phyloP scores from a whole-genome alignment of 2,329 filamentous ascomycete genomes.

The Alternaria arbusti region DNA sequence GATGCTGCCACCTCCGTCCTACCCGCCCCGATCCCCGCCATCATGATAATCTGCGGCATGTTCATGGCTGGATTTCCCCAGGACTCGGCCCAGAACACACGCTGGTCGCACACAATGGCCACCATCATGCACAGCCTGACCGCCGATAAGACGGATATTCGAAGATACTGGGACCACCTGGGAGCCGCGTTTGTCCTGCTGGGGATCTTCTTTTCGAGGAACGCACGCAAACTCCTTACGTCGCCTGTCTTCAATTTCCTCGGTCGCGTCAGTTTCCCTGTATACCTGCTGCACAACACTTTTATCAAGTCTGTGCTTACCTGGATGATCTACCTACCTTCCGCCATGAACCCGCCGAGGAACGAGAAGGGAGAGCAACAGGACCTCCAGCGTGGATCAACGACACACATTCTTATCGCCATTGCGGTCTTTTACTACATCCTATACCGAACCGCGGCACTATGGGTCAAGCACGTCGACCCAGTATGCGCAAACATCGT shows the following conservation, averaged over 20 bases:
- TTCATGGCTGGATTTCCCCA: constrained; percentile 67
- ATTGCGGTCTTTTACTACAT: constrained; percentile 45
- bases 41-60: constrained; percentile 61
- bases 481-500: constrained; percentile 42
- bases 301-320: constrained; percentile 65
- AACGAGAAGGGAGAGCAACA: constrained; percentile 46
- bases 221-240: constrained; percentile 60
- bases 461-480: constrained; percentile 46
- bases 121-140: constrained; percentile 55
- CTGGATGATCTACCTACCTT: constrained; percentile 62
- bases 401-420: constrained; percentile 42
- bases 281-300: constrained; percentile 69
- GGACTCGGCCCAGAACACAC: constrained; percentile 59
- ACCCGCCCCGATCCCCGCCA: constrained; percentile 57
- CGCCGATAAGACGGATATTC: constrained; percentile 56
- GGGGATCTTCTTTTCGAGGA: constrained; percentile 60
- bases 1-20: constrained; percentile 57
- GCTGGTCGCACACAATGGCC: constrained; percentile 61
- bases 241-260: constrained; percentile 65
- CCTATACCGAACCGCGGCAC: constrained; percentile 40
- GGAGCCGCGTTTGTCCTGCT: constrained; percentile 59
- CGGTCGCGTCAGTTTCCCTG: constrained; percentile 68
- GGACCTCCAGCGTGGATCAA: constrained; percentile 43
- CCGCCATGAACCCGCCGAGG: constrained; percentile 45
- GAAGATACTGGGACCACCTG: constrained; percentile 58